These are phyloP conservation scores for Elsinoe arachidis DNA, from an alignment of 2,329 filamentous ascomycete species.

Conservation along the genomic window DNA sequence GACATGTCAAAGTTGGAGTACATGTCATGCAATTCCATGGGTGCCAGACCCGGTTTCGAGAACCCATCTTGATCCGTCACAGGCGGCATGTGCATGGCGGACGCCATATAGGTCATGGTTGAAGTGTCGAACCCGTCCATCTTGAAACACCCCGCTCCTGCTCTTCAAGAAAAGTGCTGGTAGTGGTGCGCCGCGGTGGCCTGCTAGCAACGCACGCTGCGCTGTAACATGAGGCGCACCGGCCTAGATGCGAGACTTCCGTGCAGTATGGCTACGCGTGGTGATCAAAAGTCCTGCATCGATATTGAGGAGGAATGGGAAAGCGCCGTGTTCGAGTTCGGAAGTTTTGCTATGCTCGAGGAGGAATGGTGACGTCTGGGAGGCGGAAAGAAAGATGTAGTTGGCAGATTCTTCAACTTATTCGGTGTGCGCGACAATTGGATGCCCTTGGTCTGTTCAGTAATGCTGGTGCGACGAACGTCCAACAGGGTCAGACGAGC, in stretches of 20 bases:
- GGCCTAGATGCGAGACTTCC: neutral
- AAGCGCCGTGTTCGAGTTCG: neutral
- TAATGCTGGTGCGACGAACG: neutral
- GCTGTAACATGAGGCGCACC: neutral
- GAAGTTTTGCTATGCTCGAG: neutral
- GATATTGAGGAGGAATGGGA: neutral
- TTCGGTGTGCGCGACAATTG: neutral
- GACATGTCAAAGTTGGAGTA: constrained; percentile 53
- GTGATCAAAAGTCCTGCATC: neutral
- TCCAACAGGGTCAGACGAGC: neutral
- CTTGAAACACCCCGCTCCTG: constrained; percentile 16
- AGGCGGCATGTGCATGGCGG: constrained; percentile 48
- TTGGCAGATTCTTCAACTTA: neutral
- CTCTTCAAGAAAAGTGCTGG: constrained; percentile 6
- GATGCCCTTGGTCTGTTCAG: neutral
- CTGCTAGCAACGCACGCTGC: neutral
- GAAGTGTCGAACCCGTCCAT: constrained; percentile 53
- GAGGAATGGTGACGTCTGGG: neutral
- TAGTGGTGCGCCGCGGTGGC: neutral
- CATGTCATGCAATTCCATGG: constrained; percentile 49
- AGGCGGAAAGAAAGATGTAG: neutral
- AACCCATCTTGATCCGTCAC: constrained; percentile 37
- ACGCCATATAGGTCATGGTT: constrained; percentile 54
- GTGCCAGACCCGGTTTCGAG: constrained; percentile 40
- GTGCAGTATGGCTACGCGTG: neutral